A percentile compares a stretch with the other conserved stretches of the same genome.
phyloP scores from a whole-genome alignment of 768 basidiomycete species.

The Pleurotus pulmonarius region DNA sequence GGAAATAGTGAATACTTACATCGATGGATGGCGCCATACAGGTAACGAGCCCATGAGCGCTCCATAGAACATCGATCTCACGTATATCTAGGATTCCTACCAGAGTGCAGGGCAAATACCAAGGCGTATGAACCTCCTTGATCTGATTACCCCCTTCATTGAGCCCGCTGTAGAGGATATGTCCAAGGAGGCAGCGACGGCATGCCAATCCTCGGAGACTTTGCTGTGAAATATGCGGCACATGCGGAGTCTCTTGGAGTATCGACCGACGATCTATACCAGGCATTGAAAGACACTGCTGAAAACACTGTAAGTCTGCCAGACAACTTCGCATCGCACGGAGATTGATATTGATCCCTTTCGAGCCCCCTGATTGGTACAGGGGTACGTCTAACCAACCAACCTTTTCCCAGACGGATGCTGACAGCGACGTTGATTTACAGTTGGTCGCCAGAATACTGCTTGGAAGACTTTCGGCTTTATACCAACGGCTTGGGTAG shows the following conservation, averaged over 20 bases:
- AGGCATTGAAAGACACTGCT: slow-evolving; percentile 47
- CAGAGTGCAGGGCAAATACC: slow-evolving; percentile 48
- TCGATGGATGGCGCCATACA: slow-evolving; percentile 48
- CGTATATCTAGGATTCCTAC: slow-evolving; percentile 35
- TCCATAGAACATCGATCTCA: neutral
- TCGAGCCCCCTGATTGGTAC: slow-evolving; percentile 48
- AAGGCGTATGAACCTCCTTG: slow-evolving; percentile 30
- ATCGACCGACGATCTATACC: slow-evolving; percentile 41
- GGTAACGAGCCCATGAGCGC: slow-evolving; percentile 17
- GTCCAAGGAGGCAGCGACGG: slow-evolving; percentile 48
- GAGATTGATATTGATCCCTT: neutral
- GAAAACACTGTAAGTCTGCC: slow-evolving; percentile 40
- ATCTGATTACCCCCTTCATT: neutral
- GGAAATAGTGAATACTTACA: slow-evolving; percentile 43
- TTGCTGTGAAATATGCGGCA: slow-evolving; percentile 41
- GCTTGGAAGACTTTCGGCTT: slow-evolving; percentile 48
- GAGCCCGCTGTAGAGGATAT: slow-evolving; percentile 29
- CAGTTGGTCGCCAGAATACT: slow-evolving; percentile 48
- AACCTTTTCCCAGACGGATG: neutral
- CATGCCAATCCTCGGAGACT: slow-evolving; percentile 51
- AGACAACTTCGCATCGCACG: neutral
- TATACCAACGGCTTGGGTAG: slow-evolving; percentile 45
- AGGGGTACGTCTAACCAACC: slow-evolving; percentile 22
- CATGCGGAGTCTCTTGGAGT: slow-evolving; percentile 35
- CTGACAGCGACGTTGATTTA: neutral